A percentile compares a stretch with the other conserved stretches of the same genome.
These are phyloP conservation scores for Teratosphaeriaceae sp. DNA, from an alignment of 2,329 filamentous ascomycete species.

Conservation along the genomic window DNA sequence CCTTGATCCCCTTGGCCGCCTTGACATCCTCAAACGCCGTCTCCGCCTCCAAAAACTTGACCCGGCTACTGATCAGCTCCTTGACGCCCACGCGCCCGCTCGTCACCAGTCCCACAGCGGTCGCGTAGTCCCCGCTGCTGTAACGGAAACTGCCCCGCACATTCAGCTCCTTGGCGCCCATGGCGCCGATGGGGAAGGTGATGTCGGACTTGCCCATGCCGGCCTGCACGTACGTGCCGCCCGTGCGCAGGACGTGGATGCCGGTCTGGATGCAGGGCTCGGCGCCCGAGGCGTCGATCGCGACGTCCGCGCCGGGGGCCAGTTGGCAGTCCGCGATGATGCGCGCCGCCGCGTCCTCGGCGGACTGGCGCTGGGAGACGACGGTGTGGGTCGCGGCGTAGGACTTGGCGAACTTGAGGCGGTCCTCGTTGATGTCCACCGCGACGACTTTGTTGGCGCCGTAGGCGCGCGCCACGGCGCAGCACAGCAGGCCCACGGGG, in stretches of 20 bases:
- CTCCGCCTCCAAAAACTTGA: slow-evolving; percentile 76
- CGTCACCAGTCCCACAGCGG: slow-evolving; percentile 71
- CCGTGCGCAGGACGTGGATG: slow-evolving; percentile 42
- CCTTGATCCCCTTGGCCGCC: slow-evolving; percentile 70
- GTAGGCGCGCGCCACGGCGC: slow-evolving; percentile 74
- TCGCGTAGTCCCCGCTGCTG: slow-evolving; percentile 76
- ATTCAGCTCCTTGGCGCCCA: slow-evolving; percentile 85
- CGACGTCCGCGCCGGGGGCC: slow-evolving; percentile 42
- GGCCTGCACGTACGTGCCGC: slow-evolving; percentile 60
- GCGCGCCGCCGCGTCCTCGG: slow-evolving; percentile 67
- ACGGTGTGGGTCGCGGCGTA: slow-evolving; percentile 70
- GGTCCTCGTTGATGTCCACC: slow-evolving; percentile 76
- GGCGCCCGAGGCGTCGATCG: slow-evolving; percentile 43
- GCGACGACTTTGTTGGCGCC: slow-evolving; percentile 80
- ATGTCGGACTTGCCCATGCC: slow-evolving; percentile 89
- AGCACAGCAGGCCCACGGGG: slow-evolving; percentile 75
- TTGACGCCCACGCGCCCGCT: slow-evolving; percentile 67
- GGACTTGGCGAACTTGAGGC: slow-evolving; percentile 69
- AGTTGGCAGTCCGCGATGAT: slow-evolving; percentile 60
- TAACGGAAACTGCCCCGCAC: slow-evolving; percentile 87
- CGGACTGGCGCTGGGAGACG: slow-evolving; percentile 50
- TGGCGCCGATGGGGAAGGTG: slow-evolving; percentile 82
- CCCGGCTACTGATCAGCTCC: slow-evolving; percentile 69
- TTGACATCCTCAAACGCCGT: slow-evolving; percentile 82
- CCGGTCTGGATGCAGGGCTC: slow-evolving; percentile 44